phyloP scores from a whole-genome alignment of 1,139 yeast species.

The Yamadazyma friedrichii region DNA sequence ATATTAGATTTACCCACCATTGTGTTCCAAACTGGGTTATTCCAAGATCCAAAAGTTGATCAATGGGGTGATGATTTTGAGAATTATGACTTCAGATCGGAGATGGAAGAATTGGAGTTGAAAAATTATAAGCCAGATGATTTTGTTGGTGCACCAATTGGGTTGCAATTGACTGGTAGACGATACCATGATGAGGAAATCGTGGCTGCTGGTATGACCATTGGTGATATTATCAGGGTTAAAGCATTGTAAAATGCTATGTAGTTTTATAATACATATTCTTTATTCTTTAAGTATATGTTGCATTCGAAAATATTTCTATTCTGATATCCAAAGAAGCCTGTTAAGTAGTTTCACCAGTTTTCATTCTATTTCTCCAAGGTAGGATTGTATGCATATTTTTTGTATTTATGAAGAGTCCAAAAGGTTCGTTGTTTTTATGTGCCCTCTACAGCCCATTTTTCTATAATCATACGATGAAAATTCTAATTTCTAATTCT shows the following conservation, averaged over 20 bases:
- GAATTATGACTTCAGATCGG: conserved; percentile 33
- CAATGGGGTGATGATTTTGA: conserved; percentile 36
- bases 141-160: conserved; percentile 39
- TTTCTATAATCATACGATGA: too few relatives aligned
- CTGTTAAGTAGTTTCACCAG: too few relatives aligned
- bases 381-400: too few relatives aligned
- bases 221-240: conserved; percentile 11
- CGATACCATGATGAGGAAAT: conserved; percentile 41
- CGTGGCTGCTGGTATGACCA: conserved; percentile 37
- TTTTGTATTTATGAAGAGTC: too few relatives aligned
- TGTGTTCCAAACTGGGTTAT: conserved; percentile 59
- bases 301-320: too few relatives aligned
- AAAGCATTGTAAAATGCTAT: conserved; percentile 23
- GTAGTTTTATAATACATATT: neutral
- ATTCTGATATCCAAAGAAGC: too few relatives aligned
- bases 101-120: conserved; percentile 42
- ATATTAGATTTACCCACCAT: conserved; percentile 62
- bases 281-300: too few relatives aligned
- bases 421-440: too few relatives aligned
- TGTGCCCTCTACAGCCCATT: too few relatives aligned
- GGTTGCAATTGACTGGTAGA: conserved; percentile 36
- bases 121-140: conserved; percentile 29
- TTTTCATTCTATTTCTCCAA: too few relatives aligned
- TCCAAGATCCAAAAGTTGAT: conserved; percentile 50
- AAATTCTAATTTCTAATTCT: too few relatives aligned